Conservation (phyloP, 768 basidiomycete genomes). For the Panellus pusillus region DNA sequence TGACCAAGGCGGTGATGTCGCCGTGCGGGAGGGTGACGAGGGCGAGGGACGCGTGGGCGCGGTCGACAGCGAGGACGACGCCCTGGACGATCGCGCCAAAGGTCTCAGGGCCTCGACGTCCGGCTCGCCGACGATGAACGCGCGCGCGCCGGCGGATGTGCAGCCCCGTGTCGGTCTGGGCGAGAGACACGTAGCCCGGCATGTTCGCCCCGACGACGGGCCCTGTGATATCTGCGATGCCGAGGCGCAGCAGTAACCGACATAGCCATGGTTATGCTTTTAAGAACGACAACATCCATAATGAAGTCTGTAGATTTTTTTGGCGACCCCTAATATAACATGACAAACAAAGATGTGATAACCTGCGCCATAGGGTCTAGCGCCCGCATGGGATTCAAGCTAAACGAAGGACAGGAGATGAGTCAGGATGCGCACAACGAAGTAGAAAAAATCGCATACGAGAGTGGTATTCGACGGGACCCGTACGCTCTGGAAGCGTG, state of each 20-base stretch:
- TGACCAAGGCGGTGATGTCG: constrained; percentile 67
- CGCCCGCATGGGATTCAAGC: too few relatives aligned
- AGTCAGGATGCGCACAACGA: too few relatives aligned
- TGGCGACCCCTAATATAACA: too few relatives aligned
- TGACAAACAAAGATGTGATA: too few relatives aligned
- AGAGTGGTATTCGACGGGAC: too few relatives aligned
- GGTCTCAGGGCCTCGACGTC: constrained; percentile 53
- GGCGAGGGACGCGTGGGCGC: constrained; percentile 62
- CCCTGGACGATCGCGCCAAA: constrained; percentile 72
- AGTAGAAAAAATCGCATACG: too few relatives aligned
- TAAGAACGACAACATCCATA: too few relatives aligned
- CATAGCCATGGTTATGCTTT: too few relatives aligned
- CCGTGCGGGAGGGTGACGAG: constrained; percentile 65
- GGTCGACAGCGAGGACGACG: constrained; percentile 65
- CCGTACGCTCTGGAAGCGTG: too few relatives aligned
- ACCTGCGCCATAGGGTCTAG: too few relatives aligned
- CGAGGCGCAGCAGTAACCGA: constrained; percentile 61
- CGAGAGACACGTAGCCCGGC: constrained; percentile 73
- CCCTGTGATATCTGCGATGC: constrained; percentile 61
- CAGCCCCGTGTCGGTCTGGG: constrained; percentile 70
- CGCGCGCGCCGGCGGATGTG: constrained; percentile 81
- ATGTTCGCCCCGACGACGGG: constrained; percentile 83
- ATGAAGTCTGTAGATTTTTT: too few relatives aligned
- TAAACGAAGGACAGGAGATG: too few relatives aligned
- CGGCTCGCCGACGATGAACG: constrained; percentile 71